A percentile compares a stretch with the other conserved stretches of the same genome.
Conservation (phyloP, 768 basidiomycete species). For the Pleurotus tuber-regium region DNA sequence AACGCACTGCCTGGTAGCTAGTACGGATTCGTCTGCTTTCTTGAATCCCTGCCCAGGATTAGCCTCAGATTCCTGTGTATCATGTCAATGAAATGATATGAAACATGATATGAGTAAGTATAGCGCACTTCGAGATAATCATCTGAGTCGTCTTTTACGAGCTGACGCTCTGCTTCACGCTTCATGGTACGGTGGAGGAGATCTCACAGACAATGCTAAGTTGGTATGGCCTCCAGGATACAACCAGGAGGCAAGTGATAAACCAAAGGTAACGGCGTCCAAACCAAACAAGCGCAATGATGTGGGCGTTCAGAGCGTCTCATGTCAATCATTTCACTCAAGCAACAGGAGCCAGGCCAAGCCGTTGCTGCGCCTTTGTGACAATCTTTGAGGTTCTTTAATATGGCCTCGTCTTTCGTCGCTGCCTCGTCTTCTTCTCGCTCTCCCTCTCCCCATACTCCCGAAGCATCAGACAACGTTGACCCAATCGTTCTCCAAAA, state of each 20-base stretch:
- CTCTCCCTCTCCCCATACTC: constrained; percentile 70
- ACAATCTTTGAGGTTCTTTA: not conserved
- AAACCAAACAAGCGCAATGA: not conserved
- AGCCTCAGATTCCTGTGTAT: constrained; percentile 34
- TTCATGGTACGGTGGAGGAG: constrained; percentile 47
- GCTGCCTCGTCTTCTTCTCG: constrained; percentile 54
- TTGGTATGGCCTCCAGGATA: too few species aligned
- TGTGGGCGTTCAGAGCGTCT: not conserved
- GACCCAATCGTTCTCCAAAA: constrained; percentile 49
- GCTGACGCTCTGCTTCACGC: constrained; percentile 69
- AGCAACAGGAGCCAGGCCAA: not conserved
- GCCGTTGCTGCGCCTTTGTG: not conserved
- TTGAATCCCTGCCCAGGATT: constrained; percentile 41
- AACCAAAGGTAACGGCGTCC: not conserved
- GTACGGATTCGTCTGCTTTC: constrained; percentile 55
- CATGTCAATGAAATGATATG: not conserved
- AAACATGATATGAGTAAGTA: not conserved
- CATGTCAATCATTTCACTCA: not conserved
- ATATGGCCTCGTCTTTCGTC: constrained; percentile 61
- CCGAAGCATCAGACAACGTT: constrained; percentile 57
- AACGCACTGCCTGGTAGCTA: constrained; percentile 59
- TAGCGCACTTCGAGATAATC: constrained; percentile 36
- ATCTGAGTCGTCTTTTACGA: constrained; percentile 53
- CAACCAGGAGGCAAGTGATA: too few species aligned
- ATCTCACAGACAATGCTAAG: too few species aligned